Base-by-base conservation (phyloP, 352 stramenopile species). In the Phytophthora chlamydospora region DNA sequence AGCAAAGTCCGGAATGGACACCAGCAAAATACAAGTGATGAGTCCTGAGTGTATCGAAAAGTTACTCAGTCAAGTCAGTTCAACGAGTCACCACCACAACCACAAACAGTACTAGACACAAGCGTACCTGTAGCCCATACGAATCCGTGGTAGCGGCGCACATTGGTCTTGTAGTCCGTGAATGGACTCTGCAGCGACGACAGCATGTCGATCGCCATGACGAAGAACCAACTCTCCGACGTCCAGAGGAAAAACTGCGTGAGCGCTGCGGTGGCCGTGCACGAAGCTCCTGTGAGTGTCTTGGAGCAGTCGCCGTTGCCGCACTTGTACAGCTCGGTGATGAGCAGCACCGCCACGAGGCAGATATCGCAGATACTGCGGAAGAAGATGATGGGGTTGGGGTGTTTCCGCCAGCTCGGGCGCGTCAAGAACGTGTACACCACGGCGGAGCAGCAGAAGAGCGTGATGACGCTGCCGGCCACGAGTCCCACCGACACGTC, bases 171-270 rank as follows among this genome's bases (percentile, higher is more conserved):
- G 74, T 92, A 95, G 71, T 95, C 85, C 8, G 87, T 95, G 60
- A 95, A 95, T 5, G 87, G 87, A 78, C 85, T 95, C 66, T 91
- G 82, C 31, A 95, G 68, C 34, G 83, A 93, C 36, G 77, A 89
- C 34, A 91, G 66, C 83, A 95, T 91, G 60, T 95, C 87, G 54
- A 93, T 91, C 16, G 87, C 81, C 87, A 95, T 95, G 53, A 95
- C 84, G 49, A 92, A 91, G 58, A 95, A 95, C 87, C 87, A 95
- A 56, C 83, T 92, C 64, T 95, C 87, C 9, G 87, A 93, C 12
- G 75, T 85, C 80, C 86, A 92, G n/a, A 95, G 66, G 51, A 94
- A 94, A 58, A 95, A 89, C 73, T 95, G 85, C 34, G 85, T 95
- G 8, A 95, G 65, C 4, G 76, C 87, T 17, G 87, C 87, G 8